These are phyloP conservation scores for Lactarius akahatsu DNA, from an alignment of 768 basidiomycete genomes.

Conservation along the genomic window DNA sequence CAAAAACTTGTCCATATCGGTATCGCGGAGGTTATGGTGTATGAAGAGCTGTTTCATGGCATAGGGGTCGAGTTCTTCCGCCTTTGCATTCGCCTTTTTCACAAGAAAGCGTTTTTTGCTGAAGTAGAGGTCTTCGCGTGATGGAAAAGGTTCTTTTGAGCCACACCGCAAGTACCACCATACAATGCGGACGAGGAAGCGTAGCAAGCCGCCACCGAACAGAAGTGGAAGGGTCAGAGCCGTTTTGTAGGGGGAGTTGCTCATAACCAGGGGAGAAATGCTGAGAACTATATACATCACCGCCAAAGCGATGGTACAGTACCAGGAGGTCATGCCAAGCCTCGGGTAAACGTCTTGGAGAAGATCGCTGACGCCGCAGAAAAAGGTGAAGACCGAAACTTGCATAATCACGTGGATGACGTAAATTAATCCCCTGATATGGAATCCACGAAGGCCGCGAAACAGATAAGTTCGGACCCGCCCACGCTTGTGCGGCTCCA, in stretches of 20 bases:
- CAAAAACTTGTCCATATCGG: slow-evolving; percentile 18
- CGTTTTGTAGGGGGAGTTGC: slow-evolving; percentile 19
- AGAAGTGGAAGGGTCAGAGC: slow-evolving; percentile 16
- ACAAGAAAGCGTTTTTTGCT: not conserved
- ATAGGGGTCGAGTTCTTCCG: slow-evolving; percentile 2
- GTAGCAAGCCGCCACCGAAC: not conserved
- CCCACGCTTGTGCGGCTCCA: slow-evolving; percentile 13
- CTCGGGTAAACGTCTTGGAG: not conserved
- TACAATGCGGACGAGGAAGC: not conserved
- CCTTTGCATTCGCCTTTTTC: not conserved
- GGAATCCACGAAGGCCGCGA: slow-evolving; percentile 7
- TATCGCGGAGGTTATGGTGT: slow-evolving; percentile 9
- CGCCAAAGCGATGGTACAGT: not conserved
- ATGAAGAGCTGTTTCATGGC: slow-evolving; percentile 17
- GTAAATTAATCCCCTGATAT: slow-evolving; percentile 12
- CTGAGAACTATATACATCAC: slow-evolving; percentile 10
- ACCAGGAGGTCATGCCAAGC: not conserved
- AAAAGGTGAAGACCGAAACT: slow-evolving; percentile 18
- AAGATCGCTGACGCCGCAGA: slow-evolving; percentile 16
- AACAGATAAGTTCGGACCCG: slow-evolving; percentile 16
- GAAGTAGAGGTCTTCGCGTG: not conserved
- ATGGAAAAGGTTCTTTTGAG: too few species aligned
- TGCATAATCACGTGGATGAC: slow-evolving; percentile 15
- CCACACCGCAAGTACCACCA: too few species aligned
- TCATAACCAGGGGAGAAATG: slow-evolving; percentile 13